Base-by-base conservation (phyloP, 2,329 filamentous ascomycete species). In the Tolypocladium amazonense region DNA sequence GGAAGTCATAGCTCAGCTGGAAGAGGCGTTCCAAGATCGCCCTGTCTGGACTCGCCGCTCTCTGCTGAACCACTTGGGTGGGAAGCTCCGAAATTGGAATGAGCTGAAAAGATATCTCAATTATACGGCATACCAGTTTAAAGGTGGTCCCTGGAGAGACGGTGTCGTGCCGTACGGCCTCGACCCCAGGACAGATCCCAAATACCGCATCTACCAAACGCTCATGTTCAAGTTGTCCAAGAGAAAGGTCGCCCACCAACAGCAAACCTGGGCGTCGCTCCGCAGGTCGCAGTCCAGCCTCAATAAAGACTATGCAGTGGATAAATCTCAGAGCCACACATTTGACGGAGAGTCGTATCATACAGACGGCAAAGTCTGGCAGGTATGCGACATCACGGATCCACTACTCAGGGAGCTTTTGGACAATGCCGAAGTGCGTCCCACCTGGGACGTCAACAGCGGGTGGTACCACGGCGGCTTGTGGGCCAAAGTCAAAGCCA, bases 51-150 rank as follows among this genome's bases (percentile, higher is more conserved):
- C 93, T 4, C 85, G 92, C 0, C 86, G 93, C 25, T 88, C 88
- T 2, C 79, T 96, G 18, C 81, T 88, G 66, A 97, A 96, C 72
- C 81, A 83, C 58, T 79, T 97, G 37, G 76, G 74, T 2, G 75
- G 75, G 56, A 76, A 75, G 56, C 76, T 78, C 33, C 77, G 76
- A 52, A 78, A 79, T 61, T 83, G 79, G 70, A 81, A 82, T 60
- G 74, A 81, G 50, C 73, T 96, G 62, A 88, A 90, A 67, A 83
- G 88, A 69, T 89, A 89, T 55, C 83, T 92, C 58, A 88, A 91
- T 63, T 93, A 94, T 67, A 86, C 90, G 5, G 92, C 89, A 11
- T 99, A 96, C 75, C 90, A 92, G 73, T 97, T 97, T 79, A 88
- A 89, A 61, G 91, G 89, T 27, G 94, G 94, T 0, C 92, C 94